Evolutionary conservation across 768 basidiomycete species (phyloP), one percentile per base, ranked within the genome.

Genomic region (Podaxis sp.): DNA sequence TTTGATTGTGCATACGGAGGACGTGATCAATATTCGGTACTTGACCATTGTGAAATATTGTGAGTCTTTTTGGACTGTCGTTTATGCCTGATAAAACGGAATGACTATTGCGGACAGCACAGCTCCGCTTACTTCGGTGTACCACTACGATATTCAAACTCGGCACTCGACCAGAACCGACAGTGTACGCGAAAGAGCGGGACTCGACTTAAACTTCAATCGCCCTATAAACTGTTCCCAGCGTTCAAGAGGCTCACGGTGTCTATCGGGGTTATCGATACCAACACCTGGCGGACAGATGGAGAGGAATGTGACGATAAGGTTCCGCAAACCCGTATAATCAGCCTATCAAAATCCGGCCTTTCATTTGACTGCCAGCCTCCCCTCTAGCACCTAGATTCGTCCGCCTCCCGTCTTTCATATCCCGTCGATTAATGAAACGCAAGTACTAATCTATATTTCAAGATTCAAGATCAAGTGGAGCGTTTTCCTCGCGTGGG

Each of bases 381-480:
- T 6, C 37, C 52, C 11, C 22, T 12, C 54, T 56, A 37, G 13
- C 22, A 17, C 20, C 20, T 10, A 24, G 5, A 15, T 38, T 24
- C 36, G 36, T 22, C 30, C 37, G 26, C 11, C 15, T 24, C 8
- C 30, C 36, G 38, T 20, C 22, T 12, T 56, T 28, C 54, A 56
- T 56, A 38, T 56, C 8, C 20, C 38, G 13, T 20, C 20, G 2
- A 56, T 56, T 56, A 56, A 56, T 56, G 54, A 56, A 56, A 8
- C 40, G 12, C 36, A 38, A 38, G 13, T 30, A 12, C 49, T 50
- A 28, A 56, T 40, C 54, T 36, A 22, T 41, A 56, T 30, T 33
- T 26, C 24, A 56, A 56, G 20, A 10, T 40, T 24, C 24, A 56
- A 17, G 11, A 56, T 24, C 20, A 33, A 8, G 36, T 15, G 22